Base-by-base conservation (phyloP, 768 basidiomycete species). In the Saitozyma podzolica region DNA sequence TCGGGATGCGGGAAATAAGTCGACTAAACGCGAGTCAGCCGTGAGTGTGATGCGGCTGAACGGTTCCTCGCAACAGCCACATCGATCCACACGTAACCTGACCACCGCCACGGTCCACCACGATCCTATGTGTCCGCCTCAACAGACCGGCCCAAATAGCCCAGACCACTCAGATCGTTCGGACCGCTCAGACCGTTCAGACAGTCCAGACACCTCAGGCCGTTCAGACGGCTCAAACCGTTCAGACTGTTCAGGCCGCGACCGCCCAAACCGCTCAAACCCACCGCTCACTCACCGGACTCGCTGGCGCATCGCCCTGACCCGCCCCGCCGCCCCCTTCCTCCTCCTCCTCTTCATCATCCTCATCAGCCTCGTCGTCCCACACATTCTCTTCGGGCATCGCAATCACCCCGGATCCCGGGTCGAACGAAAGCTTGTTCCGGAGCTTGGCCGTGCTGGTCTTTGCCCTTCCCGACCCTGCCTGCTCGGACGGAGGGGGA, bases 391-490 rank as follows among this genome's bases (percentile, higher is more conserved):
- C 82, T 84, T 50, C 73, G 78, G 92, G 91, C 3, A 94, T 80
- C 83, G 88, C 88, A 66, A 94, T 94, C 42, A 93, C 90, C 0
- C 92, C 92, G 3, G 89, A 89, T 6, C 86, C 91, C 54, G 86
- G 87, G 73, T 93, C 91, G 65, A 88, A 94, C 79, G 90, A 92
- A 58, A 91, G 78, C 16, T 89, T 84, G 71, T 89, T 88, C 45
- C 65, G 62, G 39, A 29, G 29, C 29, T 5, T 29, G 29, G 29
- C 29, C 29, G 51, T 6, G n/a, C 40, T 55, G 13, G 52, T 41
- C 9, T 50, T 47, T 29, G 45, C 29, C 13, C 29, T 48, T 17
- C 50, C 51, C 86, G 68, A 41, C 48, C 70, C 40, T 51, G 64
- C 47, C 54, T 50, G 52, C 8, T 49, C 48, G 11, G 59, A 64